A percentile compares a stretch with the other conserved stretches of the same genome.
Conservation (phyloP, 2,329 filamentous ascomycete genomes). For the Cordyceps tenuipes region DNA sequence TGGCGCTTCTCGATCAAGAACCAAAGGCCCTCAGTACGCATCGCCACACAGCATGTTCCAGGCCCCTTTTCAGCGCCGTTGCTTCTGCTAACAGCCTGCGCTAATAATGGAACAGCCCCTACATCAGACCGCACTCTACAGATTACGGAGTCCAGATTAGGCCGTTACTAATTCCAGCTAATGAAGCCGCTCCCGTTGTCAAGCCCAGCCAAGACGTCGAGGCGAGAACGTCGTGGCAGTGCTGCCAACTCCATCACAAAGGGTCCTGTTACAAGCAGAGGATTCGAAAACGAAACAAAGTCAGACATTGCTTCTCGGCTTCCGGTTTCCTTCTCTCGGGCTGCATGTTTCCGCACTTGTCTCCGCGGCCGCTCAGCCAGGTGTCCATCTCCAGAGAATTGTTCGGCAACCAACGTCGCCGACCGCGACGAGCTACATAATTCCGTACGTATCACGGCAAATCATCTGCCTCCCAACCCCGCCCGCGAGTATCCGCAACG, state of each 20-base stretch:
- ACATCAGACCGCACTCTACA: background rate
- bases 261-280: background rate
- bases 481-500: background rate
- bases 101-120: background rate
- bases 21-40: background rate
- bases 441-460: background rate
- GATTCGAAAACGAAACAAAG: background rate
- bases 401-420: too few relatives aligned
- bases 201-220: background rate
- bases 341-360: too few relatives aligned
- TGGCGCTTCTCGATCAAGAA: background rate
- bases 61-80: background rate
- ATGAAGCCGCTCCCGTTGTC: conserved; percentile 6
- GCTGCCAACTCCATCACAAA: background rate
- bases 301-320: background rate
- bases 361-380: too few relatives aligned
- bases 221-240: background rate
- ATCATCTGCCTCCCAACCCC: background rate
- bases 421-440: too few relatives aligned
- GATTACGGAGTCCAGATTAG: too few relatives aligned
- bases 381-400: too few relatives aligned
- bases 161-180: conserved; percentile 1
- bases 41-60: background rate
- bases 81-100: too few relatives aligned
- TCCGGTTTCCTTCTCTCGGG: background rate